phyloP scores from a whole-genome alignment of 2,329 filamentous ascomycete genomes.

The Allantophomopsis lycopodina region DNA sequence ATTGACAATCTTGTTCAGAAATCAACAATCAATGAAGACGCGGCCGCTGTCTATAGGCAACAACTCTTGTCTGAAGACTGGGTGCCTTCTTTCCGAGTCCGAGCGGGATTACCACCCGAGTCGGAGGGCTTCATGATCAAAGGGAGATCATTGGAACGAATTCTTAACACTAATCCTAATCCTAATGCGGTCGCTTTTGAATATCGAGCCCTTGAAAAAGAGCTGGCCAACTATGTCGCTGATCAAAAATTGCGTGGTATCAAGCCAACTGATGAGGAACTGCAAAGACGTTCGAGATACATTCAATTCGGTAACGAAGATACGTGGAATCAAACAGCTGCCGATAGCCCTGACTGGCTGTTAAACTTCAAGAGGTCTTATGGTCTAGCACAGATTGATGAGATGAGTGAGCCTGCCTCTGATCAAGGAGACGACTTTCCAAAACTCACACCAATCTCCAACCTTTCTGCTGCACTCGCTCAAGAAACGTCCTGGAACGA shows the following conservation, averaged over 20 bases:
- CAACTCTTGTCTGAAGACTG: constrained; percentile 35
- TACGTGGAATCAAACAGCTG: constrained; percentile 49
- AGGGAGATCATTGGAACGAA: constrained; percentile 1
- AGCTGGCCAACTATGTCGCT: constrained; percentile 37
- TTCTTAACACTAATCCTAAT: background rate
- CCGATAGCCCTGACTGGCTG: constrained; percentile 41
- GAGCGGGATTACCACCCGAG: constrained; percentile 40
- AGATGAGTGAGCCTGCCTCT: constrained; percentile 4
- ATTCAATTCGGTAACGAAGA: constrained; percentile 51
- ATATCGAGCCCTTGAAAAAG: constrained; percentile 32
- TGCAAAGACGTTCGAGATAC: constrained; percentile 42
- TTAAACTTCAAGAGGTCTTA: constrained; percentile 29
- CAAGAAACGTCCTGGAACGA: too few species aligned
- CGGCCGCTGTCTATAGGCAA: constrained; percentile 28
- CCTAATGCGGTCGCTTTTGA: constrained; percentile 13
- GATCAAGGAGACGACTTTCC: too few species aligned
- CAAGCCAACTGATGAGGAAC: constrained; percentile 35
- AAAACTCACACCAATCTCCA: too few species aligned
- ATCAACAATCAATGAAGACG: constrained; percentile 11
- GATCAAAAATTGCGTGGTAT: constrained; percentile 28
- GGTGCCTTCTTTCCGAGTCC: constrained; percentile 39
- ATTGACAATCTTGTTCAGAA: constrained; percentile 41
- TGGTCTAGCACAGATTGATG: constrained; percentile 10
- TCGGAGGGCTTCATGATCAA: constrained; percentile 29
- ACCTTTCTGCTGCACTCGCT: too few species aligned